phyloP scores from a whole-genome alignment of 2,329 filamentous ascomycete genomes.

The Pseudogymnoascus sp. region DNA sequence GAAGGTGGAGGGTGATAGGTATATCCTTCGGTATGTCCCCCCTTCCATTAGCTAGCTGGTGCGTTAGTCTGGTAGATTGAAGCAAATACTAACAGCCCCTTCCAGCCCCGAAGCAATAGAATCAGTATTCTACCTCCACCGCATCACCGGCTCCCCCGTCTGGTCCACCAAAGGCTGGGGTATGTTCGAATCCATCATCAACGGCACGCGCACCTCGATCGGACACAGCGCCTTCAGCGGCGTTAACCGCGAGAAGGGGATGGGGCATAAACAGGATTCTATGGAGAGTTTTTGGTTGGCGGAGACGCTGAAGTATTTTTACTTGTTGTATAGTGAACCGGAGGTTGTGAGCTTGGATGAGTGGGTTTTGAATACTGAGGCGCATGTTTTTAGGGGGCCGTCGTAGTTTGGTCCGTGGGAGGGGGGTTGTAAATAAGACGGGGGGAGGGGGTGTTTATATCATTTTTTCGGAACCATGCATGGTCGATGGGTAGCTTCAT shows the following conservation, averaged over 20 bases:
- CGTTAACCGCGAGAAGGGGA: slow-evolving; percentile 41
- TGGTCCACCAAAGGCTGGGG: slow-evolving; percentile 80
- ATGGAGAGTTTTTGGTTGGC: slow-evolving; percentile 91
- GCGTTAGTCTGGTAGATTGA: neutral
- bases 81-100: neutral
- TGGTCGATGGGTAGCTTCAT: neutral
- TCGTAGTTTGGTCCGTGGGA: neutral
- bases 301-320: slow-evolving; percentile 91
- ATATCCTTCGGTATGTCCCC: slow-evolving; percentile 52
- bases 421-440: slow-evolving; percentile 17
- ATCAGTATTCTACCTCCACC: slow-evolving; percentile 83
- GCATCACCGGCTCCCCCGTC: slow-evolving; percentile 68
- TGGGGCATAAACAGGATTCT: slow-evolving; percentile 44
- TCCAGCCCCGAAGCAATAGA: slow-evolving; percentile 76
- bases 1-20: slow-evolving; percentile 39
- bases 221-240: slow-evolving; percentile 66
- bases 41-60: slow-evolving; percentile 17
- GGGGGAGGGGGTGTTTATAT: neutral
- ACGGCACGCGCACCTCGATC: slow-evolving; percentile 55
- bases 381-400: slow-evolving; percentile 29
- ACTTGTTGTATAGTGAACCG: slow-evolving; percentile 68
- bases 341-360: slow-evolving; percentile 56
- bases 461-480: neutral
- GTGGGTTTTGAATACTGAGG: slow-evolving; percentile 49
- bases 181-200: slow-evolving; percentile 71